Evolutionary conservation across 768 basidiomycete species (phyloP).

Genomic region (Lactarius vividus): DNA sequence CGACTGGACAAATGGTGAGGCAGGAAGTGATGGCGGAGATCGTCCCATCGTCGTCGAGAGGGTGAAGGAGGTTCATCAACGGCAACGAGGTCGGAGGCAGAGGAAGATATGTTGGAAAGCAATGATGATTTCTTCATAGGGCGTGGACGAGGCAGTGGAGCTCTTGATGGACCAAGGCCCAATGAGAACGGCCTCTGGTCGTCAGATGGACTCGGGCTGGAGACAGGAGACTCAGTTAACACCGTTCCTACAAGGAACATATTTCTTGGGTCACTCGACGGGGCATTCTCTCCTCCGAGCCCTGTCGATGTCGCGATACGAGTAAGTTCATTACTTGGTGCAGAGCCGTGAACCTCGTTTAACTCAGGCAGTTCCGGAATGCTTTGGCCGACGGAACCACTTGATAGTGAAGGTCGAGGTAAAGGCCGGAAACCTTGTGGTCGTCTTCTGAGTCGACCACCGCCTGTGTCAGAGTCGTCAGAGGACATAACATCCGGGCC

Average conservation of each 20-base stretch:
- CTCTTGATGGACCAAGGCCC: neutral
- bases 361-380: neutral
- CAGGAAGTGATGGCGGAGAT: slow-evolving; percentile 53
- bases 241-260: slow-evolving; percentile 2
- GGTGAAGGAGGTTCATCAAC: slow-evolving; percentile 30
- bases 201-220: slow-evolving; percentile 10
- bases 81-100: slow-evolving; percentile 10
- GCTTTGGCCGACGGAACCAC: neutral
- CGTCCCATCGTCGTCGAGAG: slow-evolving; percentile 50
- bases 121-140: slow-evolving; percentile 25
- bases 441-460: slow-evolving; percentile 4
- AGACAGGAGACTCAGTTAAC: slow-evolving; percentile 16
- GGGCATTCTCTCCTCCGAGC: neutral
- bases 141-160: slow-evolving; percentile 12
- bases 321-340: slow-evolving; percentile 4
- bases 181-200: slow-evolving; percentile 13
- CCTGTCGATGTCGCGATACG: neutral
- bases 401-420: neutral
- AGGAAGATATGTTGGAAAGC: slow-evolving; percentile 21
- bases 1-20: slow-evolving; percentile 32
- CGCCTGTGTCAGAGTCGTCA: slow-evolving; percentile 6
- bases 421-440: slow-evolving; percentile 1
- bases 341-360: neutral
- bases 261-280: slow-evolving; percentile 1
- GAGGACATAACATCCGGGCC: slow-evolving; percentile 13